Conservation (phyloP, 169 alveolate genomes). For the Plasmodium knowlesi region DNA sequence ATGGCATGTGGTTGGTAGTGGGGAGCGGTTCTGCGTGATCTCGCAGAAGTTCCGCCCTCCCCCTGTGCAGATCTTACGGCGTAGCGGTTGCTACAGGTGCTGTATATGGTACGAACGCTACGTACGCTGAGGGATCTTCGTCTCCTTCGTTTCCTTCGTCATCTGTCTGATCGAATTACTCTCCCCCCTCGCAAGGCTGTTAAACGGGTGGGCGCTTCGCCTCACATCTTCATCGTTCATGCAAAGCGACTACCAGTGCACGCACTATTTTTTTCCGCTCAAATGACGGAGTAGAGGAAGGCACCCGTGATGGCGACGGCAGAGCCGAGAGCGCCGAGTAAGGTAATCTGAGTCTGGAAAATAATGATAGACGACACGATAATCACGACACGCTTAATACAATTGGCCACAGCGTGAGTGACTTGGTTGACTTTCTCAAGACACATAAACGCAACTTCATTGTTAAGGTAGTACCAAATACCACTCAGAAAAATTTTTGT, state of each 20-base stretch:
- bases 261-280: too few species aligned
- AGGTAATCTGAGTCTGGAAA: slow-evolving; percentile 82
- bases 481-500: slow-evolving; percentile 76
- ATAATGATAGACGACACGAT: slow-evolving; percentile 83
- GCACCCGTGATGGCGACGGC: slow-evolving; percentile 87
- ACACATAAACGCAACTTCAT: slow-evolving; percentile 87
- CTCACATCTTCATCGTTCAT: neutral
- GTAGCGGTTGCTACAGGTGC: neutral
- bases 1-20: neutral
- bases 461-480: slow-evolving; percentile 85
- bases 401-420: slow-evolving; percentile 89
- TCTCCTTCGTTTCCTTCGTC: neutral
- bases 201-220: neutral
- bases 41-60: neutral
- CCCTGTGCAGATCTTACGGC: too few species aligned
- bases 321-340: slow-evolving; percentile 83
- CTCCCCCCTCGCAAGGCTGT: too few species aligned
- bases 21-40: neutral
- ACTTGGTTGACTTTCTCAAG: slow-evolving; percentile 85
- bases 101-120: too few species aligned
- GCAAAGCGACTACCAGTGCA: neutral
- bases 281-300: slow-evolving; percentile 79
- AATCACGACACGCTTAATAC: slow-evolving; percentile 86
- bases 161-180: too few species aligned
- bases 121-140: neutral